Evolutionary conservation across 2,329 filamentous ascomycete species (phyloP).

Genomic region (Coleophoma eucalyptorum): DNA sequence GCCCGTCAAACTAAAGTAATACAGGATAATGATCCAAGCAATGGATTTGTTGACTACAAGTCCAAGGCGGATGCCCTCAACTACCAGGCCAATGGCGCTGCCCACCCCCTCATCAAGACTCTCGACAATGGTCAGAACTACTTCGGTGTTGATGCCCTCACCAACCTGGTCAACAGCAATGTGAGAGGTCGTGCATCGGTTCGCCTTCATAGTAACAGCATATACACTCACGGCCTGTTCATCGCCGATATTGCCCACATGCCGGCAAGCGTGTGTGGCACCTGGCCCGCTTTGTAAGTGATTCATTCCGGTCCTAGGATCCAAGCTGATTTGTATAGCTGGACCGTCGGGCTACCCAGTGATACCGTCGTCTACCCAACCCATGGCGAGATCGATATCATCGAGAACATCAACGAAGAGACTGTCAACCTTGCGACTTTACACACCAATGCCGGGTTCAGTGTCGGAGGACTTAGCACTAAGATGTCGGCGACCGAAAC

Average conservation of each 20-base stretch:
- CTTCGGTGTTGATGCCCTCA: constrained; percentile 36
- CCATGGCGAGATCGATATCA: constrained; percentile 31
- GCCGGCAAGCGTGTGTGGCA: constrained; percentile 28
- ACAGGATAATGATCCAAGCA: constrained; percentile 35
- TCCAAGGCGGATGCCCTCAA: too few relatives aligned
- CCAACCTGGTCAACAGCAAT: constrained; percentile 26
- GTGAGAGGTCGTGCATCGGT: constrained; percentile 36
- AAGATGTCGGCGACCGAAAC: constrained; percentile 23
- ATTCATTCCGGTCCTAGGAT: constrained; percentile 17
- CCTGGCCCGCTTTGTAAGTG: constrained; percentile 34
- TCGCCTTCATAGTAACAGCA: constrained; percentile 38
- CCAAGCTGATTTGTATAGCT: not conserved
- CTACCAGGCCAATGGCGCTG: constrained; percentile 15
- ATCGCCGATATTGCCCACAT: constrained; percentile 44
- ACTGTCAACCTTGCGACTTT: constrained; percentile 9
- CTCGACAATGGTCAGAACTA: constrained; percentile 22
- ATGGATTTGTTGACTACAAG: constrained; percentile 36
- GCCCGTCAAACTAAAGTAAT: not conserved
- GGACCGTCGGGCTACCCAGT: constrained; percentile 6
- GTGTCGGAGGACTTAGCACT: too few relatives aligned
- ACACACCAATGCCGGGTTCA: constrained; percentile 49
- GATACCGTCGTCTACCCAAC: constrained; percentile 4
- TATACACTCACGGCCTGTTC: constrained; percentile 40
- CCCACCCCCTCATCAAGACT: not conserved
- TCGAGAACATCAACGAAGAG: constrained; percentile 41